Base-by-base conservation (phyloP, 1,284 basidiomycete species). In the Lentinula novae-zelandiae region DNA sequence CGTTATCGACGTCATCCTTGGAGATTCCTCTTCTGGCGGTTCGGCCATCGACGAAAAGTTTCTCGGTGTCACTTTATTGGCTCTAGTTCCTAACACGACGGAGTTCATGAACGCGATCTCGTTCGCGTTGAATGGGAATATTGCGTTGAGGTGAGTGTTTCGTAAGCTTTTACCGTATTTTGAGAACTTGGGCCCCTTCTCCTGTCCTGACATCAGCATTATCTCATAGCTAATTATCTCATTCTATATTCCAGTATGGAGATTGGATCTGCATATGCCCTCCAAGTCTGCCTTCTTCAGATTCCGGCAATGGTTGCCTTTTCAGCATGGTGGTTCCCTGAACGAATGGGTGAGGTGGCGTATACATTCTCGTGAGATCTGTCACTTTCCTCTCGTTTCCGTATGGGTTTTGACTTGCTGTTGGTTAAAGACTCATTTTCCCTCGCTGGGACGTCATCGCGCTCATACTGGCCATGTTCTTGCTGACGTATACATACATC, bases 81-180 rank as follows among this genome's bases (percentile, higher is more conserved):
- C 97, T 1, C 83, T 99, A 38, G 96, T 99, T 0, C 97, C 97
- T 9, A 99, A 99, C 73, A 98, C 96, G 15, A 99, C 97, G 20
- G 97, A 99, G 76, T 99, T 99, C 73, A 98, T 99, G 96, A 99
- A 99, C 72, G 97, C 97, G 60, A 97, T 99, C 70, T 96, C 95
- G n/a, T 99, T 99, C 70, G 96, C 97, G 15, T 77, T 99, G 67
- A 93, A 97, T 69, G 96, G 93, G 13, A 99, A 99, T 73, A 99
- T 99, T 66, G 95, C 97, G 1, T 78, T 99, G 22, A 95, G 93
- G 95, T 94, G 66, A 53, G 84, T 31, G 34, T 13, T 27, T 22
- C n/a, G 50, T 27, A 17, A 27, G 27, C 27, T 27, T 27, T 27
- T 27, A 27, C 27, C 27, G 27, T 27, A 27, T 27, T 39, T 27